These are phyloP conservation scores for Penicillium fuscoglaucum DNA, from an alignment of 2,329 filamentous ascomycete genomes.

Conservation along the genomic window DNA sequence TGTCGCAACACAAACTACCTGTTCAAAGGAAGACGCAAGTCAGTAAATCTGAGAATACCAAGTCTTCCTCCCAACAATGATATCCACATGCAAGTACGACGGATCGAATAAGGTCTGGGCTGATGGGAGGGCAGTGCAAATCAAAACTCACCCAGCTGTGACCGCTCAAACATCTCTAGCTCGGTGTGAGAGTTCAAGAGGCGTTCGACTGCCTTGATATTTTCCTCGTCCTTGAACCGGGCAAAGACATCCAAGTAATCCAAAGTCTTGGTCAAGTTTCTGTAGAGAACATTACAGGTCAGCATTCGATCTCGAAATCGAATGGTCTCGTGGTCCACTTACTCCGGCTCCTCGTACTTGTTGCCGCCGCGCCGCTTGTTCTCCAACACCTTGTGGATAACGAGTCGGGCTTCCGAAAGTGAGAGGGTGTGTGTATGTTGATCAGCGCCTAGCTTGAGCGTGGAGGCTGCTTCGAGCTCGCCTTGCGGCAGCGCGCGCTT, in stretches of 20 bases:
- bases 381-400: conserved; percentile 84
- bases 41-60: conserved; percentile 2
- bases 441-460: conserved; percentile 89
- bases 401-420: conserved; percentile 84
- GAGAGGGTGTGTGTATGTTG: conserved; percentile 88
- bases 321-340: conserved; percentile 40
- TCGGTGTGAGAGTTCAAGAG: conserved; percentile 73
- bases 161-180: conserved; percentile 88
- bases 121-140: conserved; percentile 1
- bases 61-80: neutral
- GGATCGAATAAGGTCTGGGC: neutral
- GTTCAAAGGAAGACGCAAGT: conserved; percentile 13
- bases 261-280: conserved; percentile 78
- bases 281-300: conserved; percentile 16
- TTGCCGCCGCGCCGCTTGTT: conserved; percentile 78
- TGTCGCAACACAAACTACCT: conserved; percentile 91
- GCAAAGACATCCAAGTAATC: conserved; percentile 94
- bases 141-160: conserved; percentile 71
- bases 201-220: conserved; percentile 89
- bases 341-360: conserved; percentile 83
- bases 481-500: conserved; percentile 45
- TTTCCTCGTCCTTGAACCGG: conserved; percentile 92
- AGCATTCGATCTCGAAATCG: neutral
- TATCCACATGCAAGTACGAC: neutral
- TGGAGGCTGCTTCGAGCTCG: conserved; percentile 82